Evolutionary conservation across 306 rosid genomes (phyloP).

Genomic region (Lathyrus sativus): DNA sequence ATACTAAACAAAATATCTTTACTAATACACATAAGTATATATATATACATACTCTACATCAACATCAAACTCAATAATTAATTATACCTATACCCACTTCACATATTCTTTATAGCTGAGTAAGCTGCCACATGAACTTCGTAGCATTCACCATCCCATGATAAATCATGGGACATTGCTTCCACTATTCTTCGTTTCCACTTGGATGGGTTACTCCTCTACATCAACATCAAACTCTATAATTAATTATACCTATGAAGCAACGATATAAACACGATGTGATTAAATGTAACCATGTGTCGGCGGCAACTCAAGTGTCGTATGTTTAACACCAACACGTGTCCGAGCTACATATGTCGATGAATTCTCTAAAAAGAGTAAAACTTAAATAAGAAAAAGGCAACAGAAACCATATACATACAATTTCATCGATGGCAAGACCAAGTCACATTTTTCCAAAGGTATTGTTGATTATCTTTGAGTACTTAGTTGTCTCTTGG

Average conservation of each 20-base stretch:
- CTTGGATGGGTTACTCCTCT: slow-evolving; percentile 60
- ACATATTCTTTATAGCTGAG: slow-evolving; percentile 49
- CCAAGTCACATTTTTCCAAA: slow-evolving; percentile 58
- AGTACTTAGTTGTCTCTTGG: slow-evolving; percentile 50
- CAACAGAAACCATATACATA: slow-evolving; percentile 44
- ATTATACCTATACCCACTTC: slow-evolving; percentile 29
- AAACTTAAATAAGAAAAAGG: neutral
- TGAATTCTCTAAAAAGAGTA: slow-evolving; percentile 6
- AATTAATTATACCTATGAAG: neutral
- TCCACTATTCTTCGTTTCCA: slow-evolving; percentile 66
- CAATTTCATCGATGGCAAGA: slow-evolving; percentile 75
- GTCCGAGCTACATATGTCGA: too few relatives aligned
- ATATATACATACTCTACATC: too few relatives aligned
- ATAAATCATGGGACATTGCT: slow-evolving; percentile 80
- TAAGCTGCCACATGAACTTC: slow-evolving; percentile 70
- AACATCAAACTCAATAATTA: too few relatives aligned
- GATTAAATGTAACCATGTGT: too few relatives aligned
- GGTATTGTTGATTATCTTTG: slow-evolving; percentile 61
- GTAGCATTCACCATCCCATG: slow-evolving; percentile 92
- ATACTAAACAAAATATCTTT: neutral
- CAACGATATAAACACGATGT: too few relatives aligned
- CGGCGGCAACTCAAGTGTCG: too few relatives aligned
- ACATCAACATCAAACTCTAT: slow-evolving; percentile 19
- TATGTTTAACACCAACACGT: too few relatives aligned
- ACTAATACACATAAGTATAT: neutral